Evolutionary conservation across 495 filamentous ascomycete genomes (phyloP), one percentile per base, ranked within the genome.

Genomic region (Podospora didyma): DNA sequence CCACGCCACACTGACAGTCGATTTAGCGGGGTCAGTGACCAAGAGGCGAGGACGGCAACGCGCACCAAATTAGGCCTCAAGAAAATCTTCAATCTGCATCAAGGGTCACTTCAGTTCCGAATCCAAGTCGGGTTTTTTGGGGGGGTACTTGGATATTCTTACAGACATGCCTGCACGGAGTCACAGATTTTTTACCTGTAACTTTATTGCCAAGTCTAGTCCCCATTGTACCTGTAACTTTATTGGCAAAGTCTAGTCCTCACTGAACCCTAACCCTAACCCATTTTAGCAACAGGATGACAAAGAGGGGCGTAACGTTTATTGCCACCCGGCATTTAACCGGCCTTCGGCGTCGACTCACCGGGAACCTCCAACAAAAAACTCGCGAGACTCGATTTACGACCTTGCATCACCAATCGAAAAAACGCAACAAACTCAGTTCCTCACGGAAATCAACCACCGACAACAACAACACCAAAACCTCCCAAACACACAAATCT

Each of bases 401-500:
- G n/a, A n/a, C n/a, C n/a, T n/a, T n/a, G 34, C 34, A 44, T 24
- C 2, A 28, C 35, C 51, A 34, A 20, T n/a, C 37, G 41, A 10
- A 16, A 16, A 17, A 16, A 42, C n/a, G 12, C 39, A 14, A 7
- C 39, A 17, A 5, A 42, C 10, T 17, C 39, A 7, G 4, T 17
- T 42, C 12, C 14, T 12, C 10, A 7, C 39, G 14, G 39, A 42
- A 42, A 7, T 16, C 12, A 7, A 42, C n/a, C 3, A 31, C 4
- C 9, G 9, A 3, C 26, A 31, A 9, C 26, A 9, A 42, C 39
- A 42, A 42, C 1, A 14, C 39, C 14, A 42, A 14, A 70, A 12
- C 54, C 19, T 9, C 24, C 35, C 54, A 49, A 21, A 39, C 44
- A 52, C 58, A 56, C 69, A 74, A 74, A 70, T 74, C 72, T 78